A percentile compares a stretch with the other conserved stretches of the same genome.
Evolutionary conservation across 2,329 filamentous ascomycete species (phyloP).

Genomic region (Gliomastix tumulicola): DNA sequence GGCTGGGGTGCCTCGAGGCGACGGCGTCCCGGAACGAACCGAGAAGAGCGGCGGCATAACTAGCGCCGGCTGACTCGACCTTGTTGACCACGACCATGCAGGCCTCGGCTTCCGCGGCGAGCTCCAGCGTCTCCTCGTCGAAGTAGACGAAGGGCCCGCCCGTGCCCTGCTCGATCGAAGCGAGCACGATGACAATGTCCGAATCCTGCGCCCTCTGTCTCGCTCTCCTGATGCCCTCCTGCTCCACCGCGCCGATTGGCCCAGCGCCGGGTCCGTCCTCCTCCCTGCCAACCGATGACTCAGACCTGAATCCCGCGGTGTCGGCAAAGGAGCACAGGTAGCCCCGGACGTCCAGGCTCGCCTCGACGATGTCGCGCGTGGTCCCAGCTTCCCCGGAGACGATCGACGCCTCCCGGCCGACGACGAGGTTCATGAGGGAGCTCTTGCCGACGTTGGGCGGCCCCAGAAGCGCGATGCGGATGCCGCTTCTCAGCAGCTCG

Average conservation of each 20-base stretch:
- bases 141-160: constrained; percentile 36
- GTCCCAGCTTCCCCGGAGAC: constrained; percentile 91
- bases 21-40: constrained; percentile 24
- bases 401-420: constrained; percentile 90
- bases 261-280: constrained; percentile 6
- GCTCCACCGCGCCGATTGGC: constrained; percentile 66
- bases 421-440: constrained; percentile 82
- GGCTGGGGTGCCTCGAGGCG: constrained; percentile 8
- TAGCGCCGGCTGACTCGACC: constrained; percentile 37
- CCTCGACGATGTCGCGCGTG: constrained; percentile 89
- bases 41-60: constrained; percentile 28
- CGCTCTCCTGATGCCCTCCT: constrained; percentile 85
- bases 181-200: constrained; percentile 76
- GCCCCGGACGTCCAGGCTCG: constrained; percentile 79
- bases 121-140: constrained; percentile 47
- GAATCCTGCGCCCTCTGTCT: constrained; percentile 74
- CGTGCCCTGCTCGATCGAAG: constrained; percentile 56
- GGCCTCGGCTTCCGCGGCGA: constrained; percentile 41
- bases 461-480: constrained; percentile 78
- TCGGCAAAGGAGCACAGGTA: constrained; percentile 93
- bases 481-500: constrained; percentile 78
- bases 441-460: constrained; percentile 95
- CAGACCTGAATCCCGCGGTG: constrained; percentile 75
- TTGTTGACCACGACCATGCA: constrained; percentile 58
- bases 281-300: constrained; percentile 5